Percentiles rank a stretch among this genome's conserved stretches.
These are phyloP conservation scores for Cryptococcus hybrid DNA, from an alignment of 1,284 basidiomycete genomes.

Conservation along the genomic window DNA sequence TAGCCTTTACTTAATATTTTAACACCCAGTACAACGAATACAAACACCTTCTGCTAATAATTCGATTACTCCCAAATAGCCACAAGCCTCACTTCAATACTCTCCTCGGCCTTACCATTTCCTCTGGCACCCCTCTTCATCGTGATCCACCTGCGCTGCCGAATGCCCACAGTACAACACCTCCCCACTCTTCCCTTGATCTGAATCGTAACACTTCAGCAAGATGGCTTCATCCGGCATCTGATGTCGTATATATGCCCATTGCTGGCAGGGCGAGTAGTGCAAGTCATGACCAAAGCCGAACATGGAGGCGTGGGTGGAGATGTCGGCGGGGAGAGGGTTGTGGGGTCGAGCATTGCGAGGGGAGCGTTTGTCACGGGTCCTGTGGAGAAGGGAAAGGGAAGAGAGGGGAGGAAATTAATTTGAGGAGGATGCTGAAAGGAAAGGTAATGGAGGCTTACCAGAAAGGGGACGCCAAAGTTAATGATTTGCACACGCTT, in stretches of 20 bases:
- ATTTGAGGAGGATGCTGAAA: background rate
- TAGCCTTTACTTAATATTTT: too few relatives aligned
- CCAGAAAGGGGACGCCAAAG: constrained; percentile 37
- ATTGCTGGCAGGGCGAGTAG: constrained; percentile 21
- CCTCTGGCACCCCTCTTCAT: constrained; percentile 10
- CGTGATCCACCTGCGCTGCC: constrained; percentile 22
- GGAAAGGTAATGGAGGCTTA: constrained; percentile 2
- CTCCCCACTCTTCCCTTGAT: constrained; percentile 19
- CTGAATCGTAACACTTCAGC: constrained; percentile 38
- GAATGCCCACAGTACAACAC: constrained; percentile 25
- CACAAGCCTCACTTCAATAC: constrained; percentile 28
- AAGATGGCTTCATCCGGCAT: constrained; percentile 34
- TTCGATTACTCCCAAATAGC: constrained; percentile 23
- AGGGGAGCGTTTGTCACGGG: constrained; percentile 42
- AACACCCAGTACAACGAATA: too few relatives aligned
- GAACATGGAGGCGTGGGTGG: constrained; percentile 23
- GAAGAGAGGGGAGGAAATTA: background rate
- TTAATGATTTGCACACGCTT: constrained; percentile 34
- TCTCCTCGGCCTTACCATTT: constrained; percentile 21
- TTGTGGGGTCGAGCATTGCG: constrained; percentile 21
- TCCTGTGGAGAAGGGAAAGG: constrained; percentile 21
- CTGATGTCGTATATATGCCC: constrained; percentile 37
- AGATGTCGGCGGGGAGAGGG: constrained; percentile 15
- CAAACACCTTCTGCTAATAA: too few relatives aligned
- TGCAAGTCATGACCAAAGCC: constrained; percentile 29